A percentile compares a stretch with the other conserved stretches of the same genome.
phyloP scores from a whole-genome alignment of 768 basidiomycete genomes.

The Dendrothele bispora region DNA sequence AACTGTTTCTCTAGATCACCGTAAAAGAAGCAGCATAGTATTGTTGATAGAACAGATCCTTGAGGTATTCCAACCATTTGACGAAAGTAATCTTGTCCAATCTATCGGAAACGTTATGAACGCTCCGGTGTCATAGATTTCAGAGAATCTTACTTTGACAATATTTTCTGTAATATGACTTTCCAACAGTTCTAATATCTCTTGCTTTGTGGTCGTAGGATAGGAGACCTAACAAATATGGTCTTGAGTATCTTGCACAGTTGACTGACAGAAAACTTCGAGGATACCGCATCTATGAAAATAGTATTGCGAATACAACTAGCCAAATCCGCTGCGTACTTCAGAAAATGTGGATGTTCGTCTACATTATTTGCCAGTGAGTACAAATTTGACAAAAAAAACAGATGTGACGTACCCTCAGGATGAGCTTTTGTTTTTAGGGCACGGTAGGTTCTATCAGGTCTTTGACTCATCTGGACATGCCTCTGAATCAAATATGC shows the following conservation, averaged over 20 bases:
- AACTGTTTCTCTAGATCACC: slow-evolving; percentile 79
- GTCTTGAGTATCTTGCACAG: neutral
- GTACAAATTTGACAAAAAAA: neutral
- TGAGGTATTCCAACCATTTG: slow-evolving; percentile 97
- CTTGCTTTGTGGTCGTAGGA: slow-evolving; percentile 48
- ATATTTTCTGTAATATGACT: slow-evolving; percentile 93
- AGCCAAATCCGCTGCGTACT: slow-evolving; percentile 69
- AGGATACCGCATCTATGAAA: slow-evolving; percentile 77
- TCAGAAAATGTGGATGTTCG: slow-evolving; percentile 73
- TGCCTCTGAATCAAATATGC: slow-evolving; percentile 70
- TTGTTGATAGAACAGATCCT: slow-evolving; percentile 90
- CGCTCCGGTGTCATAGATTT: neutral
- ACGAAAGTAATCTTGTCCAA: slow-evolving; percentile 76
- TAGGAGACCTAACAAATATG: slow-evolving; percentile 47
- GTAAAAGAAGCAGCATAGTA: slow-evolving; percentile 95
- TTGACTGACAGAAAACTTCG: neutral
- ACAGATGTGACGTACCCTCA: slow-evolving; percentile 44
- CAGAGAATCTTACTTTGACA: slow-evolving; percentile 61
- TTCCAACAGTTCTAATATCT: slow-evolving; percentile 72
- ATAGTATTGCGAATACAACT: slow-evolving; percentile 68
- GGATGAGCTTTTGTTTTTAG: slow-evolving; percentile 65
- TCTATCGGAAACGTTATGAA: slow-evolving; percentile 50
- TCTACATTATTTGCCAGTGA: slow-evolving; percentile 39
- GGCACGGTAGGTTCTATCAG: slow-evolving; percentile 55
- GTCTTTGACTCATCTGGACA: slow-evolving; percentile 58